Percentiles rank a stretch among this genome's conserved stretches.
These are phyloP conservation scores for Leccinum boreale DNA, from an alignment of 768 basidiomycete genomes.

Conservation along the genomic window DNA sequence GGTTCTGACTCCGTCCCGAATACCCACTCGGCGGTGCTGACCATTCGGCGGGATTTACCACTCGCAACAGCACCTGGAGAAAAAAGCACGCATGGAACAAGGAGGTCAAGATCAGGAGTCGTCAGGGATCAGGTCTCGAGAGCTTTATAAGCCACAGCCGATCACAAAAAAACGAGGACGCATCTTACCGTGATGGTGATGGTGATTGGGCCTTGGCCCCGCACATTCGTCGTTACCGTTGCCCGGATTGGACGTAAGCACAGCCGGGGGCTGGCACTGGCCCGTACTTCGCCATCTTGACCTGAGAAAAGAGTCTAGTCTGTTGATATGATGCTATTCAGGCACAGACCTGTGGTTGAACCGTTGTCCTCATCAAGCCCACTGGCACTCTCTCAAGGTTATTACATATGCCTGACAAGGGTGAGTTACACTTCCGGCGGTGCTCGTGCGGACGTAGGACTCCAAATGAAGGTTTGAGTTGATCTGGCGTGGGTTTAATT, in stretches of 20 bases:
- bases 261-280: neutral
- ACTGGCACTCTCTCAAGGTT: neutral
- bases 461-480: neutral
- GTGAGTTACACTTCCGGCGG: neutral
- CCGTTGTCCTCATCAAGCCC: neutral
- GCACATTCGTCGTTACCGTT: conserved; percentile 21
- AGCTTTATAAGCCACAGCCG: conserved; percentile 13
- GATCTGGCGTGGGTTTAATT: conserved; percentile 14
- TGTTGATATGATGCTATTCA: neutral
- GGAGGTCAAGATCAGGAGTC: neutral
- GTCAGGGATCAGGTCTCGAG: neutral
- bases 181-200: conserved; percentile 9
- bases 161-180: conserved; percentile 4
- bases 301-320: neutral
- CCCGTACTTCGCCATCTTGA: conserved; percentile 1
- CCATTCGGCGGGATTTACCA: conserved; percentile 12
- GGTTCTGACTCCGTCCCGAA: neutral
- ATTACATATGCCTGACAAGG: neutral
- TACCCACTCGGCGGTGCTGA: neutral
- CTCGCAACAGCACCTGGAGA: neutral
- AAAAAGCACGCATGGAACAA: neutral
- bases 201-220: conserved; percentile 14
- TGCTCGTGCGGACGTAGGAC: neutral
- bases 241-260: conserved; percentile 2
- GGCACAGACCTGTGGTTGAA: conserved; percentile 2